Conservation (phyloP, 345 rosid species). For the Eucalyptus rudis region DNA sequence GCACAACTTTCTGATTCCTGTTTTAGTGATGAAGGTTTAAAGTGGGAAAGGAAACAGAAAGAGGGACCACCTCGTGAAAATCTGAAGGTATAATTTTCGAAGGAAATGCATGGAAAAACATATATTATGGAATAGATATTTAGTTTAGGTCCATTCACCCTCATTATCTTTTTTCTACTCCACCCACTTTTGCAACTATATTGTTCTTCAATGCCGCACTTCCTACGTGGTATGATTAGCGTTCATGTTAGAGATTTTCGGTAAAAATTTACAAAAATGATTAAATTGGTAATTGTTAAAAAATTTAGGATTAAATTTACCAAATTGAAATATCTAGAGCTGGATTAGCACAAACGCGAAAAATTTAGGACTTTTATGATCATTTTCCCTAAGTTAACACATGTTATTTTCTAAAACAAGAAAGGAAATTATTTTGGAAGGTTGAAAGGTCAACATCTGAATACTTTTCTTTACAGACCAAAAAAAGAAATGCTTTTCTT, state of each 20-base stretch:
- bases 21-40: background rate
- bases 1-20: background rate
- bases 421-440: background rate
- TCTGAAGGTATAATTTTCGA: background rate
- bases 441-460: background rate
- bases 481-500: no score
- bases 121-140: no score
- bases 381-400: background rate
- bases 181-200: no score
- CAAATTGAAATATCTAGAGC: no score
- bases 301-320: no score
- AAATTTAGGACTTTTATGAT: no score
- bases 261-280: fast-evolving
- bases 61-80: background rate
- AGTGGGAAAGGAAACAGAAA: no score
- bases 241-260: fast-evolving
- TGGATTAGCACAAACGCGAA: fast-evolving
- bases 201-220: fast-evolving
- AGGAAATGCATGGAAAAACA: background rate
- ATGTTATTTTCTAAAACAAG: background rate
- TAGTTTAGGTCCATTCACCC: no score
- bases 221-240: fast-evolving
- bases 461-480: no score
- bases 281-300: no score
- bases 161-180: no score